Percentiles rank a stretch among this genome's conserved stretches.
Evolutionary conservation across 2,329 filamentous ascomycete genomes (phyloP).

Genomic region (Trichoderma harzianum): DNA sequence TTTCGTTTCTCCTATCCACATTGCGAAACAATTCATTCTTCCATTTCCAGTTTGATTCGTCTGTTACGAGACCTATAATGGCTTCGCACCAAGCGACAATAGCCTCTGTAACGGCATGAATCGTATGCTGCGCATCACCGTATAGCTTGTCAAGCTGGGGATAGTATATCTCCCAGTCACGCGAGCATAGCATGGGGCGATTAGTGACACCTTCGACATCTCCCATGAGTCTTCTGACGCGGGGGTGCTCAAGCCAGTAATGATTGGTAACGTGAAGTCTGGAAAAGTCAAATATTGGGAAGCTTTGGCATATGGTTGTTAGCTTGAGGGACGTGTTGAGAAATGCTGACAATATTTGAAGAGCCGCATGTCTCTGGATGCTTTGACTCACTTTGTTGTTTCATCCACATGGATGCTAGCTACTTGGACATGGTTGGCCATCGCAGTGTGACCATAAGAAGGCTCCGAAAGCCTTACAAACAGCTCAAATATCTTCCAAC

Average conservation of each 20-base stretch:
- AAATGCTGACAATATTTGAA: background rate
- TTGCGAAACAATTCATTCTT: background rate
- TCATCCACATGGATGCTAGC: background rate
- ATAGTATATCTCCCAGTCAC: too few relatives aligned
- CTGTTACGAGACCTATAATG: background rate
- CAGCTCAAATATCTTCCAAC: background rate
- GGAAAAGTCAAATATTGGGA: too few relatives aligned
- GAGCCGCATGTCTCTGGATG: background rate
- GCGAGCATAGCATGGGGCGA: too few relatives aligned
- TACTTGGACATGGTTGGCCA: background rate
- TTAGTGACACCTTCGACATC: too few relatives aligned
- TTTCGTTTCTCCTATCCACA: accelerated
- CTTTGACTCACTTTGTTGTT: background rate
- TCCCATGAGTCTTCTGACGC: too few relatives aligned
- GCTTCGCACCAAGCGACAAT: background rate
- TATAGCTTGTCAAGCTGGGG: background rate
- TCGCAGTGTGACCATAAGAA: background rate
- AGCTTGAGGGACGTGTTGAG: background rate
- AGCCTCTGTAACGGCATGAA: background rate
- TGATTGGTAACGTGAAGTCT: too few relatives aligned
- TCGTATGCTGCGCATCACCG: background rate
- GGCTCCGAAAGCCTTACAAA: background rate
- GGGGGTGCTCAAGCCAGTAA: too few relatives aligned
- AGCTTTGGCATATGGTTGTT: background rate
- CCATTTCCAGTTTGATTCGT: background rate